phyloP scores from a whole-genome alignment of 2,329 filamentous ascomycete species.

The Penicillium aurantiogriseum region DNA sequence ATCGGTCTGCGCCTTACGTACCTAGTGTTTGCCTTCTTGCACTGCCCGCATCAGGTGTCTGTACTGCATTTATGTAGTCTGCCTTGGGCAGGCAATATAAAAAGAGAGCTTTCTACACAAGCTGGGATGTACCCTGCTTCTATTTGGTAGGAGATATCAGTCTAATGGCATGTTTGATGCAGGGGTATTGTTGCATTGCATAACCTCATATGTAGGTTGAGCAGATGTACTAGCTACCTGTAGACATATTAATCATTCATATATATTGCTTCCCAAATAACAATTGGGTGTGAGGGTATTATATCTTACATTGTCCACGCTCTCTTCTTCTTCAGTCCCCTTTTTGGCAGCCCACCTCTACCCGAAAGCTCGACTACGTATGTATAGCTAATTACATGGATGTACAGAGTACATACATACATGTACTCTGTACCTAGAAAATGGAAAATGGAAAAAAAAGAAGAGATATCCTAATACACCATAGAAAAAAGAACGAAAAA shows the following conservation, averaged over 20 bases:
- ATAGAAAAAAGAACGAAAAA: neutral
- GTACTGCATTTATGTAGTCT: neutral
- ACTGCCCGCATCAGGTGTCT: neutral
- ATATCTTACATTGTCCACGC: neutral
- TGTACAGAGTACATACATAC: neutral
- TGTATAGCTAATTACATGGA: neutral
- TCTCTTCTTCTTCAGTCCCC: neutral
- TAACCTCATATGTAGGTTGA: neutral
- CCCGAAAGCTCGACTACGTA: neutral
- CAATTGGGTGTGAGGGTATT: neutral
- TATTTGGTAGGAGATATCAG: neutral
- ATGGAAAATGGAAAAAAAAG: neutral
- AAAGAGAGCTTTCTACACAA: neutral
- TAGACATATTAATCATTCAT: neutral
- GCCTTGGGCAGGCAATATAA: neutral
- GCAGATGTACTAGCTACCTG: neutral
- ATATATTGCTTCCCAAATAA: neutral
- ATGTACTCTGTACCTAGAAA: neutral
- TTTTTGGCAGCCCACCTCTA: neutral
- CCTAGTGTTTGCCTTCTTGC: neutral
- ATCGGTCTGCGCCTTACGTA: neutral
- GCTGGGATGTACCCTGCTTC: too few species aligned
- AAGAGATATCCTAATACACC: conserved; percentile 1
- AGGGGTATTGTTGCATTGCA: neutral
- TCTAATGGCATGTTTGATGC: neutral